Conservation (phyloP, 768 basidiomycete species). For the Suillus subalutaceus region DNA sequence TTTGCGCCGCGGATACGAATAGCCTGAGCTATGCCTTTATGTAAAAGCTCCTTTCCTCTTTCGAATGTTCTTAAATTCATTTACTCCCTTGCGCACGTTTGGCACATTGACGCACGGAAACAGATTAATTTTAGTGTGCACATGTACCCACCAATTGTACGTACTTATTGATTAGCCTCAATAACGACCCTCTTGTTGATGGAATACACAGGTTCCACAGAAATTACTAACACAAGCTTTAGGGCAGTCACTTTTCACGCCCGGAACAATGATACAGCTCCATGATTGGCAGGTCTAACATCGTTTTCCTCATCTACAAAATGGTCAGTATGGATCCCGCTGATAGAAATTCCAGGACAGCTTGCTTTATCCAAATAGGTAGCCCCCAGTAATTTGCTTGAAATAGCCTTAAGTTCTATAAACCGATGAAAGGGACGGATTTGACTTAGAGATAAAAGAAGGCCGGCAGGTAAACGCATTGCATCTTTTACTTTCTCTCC, state of each 20-base stretch:
- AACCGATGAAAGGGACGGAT: not conserved
- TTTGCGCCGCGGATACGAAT: slow-evolving; percentile 51
- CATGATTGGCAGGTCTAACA: not conserved
- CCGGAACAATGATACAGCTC: not conserved
- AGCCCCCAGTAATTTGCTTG: not conserved
- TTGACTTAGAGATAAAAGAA: not conserved
- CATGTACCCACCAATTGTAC: not conserved
- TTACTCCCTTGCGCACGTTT: not conserved
- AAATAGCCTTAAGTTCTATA: not conserved
- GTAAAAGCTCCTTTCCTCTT: too few species aligned
- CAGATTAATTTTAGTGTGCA: not conserved
- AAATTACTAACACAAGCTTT: not conserved
- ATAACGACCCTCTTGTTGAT: not conserved
- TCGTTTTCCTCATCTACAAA: not conserved
- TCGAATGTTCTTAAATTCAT: not conserved
- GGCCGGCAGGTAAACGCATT: not conserved
- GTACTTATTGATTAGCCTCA: not conserved
- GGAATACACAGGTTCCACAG: too few species aligned
- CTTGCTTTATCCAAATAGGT: not conserved
- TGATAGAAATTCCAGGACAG: not conserved
- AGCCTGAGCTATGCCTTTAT: too few species aligned
- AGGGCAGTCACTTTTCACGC: not conserved
- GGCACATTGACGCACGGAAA: not conserved
- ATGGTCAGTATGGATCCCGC: not conserved
- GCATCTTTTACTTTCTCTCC: not conserved